Evolutionary conservation across 192 early-diverging fungal genomes (phyloP).

Genomic region (Chytriomyces hyalinus): DNA sequence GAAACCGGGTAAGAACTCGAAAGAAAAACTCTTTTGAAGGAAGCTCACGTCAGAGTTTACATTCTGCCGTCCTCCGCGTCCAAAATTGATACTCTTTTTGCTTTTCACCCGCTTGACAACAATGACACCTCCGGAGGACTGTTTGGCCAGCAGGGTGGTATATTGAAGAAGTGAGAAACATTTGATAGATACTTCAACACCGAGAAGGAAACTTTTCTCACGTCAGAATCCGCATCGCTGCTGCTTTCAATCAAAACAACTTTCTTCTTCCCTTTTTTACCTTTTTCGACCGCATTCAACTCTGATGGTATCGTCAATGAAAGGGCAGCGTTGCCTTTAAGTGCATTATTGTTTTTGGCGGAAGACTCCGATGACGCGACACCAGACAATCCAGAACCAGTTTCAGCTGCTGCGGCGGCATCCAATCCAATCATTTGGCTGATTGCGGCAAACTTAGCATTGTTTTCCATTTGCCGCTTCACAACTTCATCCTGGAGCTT

Average conservation of each 20-base stretch:
- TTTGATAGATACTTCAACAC: background rate
- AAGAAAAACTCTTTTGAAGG: background rate
- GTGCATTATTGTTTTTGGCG: too few species aligned
- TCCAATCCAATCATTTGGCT: background rate
- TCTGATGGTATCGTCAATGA: too few species aligned
- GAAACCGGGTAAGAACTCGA: background rate
- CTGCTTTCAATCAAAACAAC: conserved; percentile 11
- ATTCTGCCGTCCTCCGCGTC: background rate
- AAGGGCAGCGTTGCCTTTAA: too few species aligned
- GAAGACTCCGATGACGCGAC: too few species aligned
- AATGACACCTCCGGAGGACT: conserved; percentile 4
- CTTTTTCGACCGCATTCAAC: too few species aligned
- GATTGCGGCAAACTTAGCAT: conserved; percentile 19
- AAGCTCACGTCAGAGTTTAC: conserved; percentile 8
- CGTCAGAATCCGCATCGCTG: conserved; percentile 16
- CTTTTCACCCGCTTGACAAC: conserved; percentile 1
- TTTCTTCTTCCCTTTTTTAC: conserved; percentile 5
- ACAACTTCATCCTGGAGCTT: conserved; percentile 11
- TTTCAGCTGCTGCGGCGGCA: background rate
- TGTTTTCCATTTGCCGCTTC: conserved; percentile 24
- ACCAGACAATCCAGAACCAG: too few species aligned
- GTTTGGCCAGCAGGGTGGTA: too few species aligned
- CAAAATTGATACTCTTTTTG: background rate
- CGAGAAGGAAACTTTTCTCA: background rate
- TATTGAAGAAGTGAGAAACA: too few species aligned